phyloP scores from a whole-genome alignment of 108 stramenopile genomes.

The Skeletonema marinoi region DNA sequence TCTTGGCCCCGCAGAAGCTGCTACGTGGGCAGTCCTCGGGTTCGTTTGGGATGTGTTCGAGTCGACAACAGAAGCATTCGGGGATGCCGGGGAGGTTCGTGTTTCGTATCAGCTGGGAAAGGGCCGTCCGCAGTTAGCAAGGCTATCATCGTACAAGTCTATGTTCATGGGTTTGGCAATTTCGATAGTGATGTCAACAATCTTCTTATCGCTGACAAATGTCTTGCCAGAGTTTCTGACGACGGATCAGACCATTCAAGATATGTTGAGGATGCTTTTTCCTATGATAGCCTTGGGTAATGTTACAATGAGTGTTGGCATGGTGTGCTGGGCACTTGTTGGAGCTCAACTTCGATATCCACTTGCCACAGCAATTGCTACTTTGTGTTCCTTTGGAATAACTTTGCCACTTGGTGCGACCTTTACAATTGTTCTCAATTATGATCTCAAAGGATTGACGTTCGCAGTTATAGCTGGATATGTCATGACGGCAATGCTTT shows the following conservation, averaged over 20 bases:
- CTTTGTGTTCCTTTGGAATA: conserved; percentile 52
- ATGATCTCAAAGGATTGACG: conserved; percentile 49
- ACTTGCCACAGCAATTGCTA: conserved; percentile 54
- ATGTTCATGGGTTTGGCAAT: conserved; percentile 52
- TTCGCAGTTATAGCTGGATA: conserved; percentile 62
- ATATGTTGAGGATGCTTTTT: conserved; percentile 58
- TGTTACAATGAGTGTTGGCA: conserved; percentile 60
- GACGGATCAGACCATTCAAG: conserved; percentile 61
- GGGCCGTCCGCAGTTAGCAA: conserved; percentile 51
- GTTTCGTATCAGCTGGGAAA: conserved; percentile 66
- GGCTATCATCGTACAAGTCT: conserved; percentile 55
- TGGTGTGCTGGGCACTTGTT: conserved; percentile 66
- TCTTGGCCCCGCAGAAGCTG: conserved; percentile 79
- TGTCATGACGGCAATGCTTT: conserved; percentile 38
- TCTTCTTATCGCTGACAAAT: conserved; percentile 47
- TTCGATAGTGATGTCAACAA: conserved; percentile 53
- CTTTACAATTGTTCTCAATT: conserved; percentile 38
- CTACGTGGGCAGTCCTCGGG: conserved; percentile 74
- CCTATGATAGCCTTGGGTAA: conserved; percentile 73
- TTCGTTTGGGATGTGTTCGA: conserved; percentile 76
- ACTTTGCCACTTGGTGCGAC: conserved; percentile 67
- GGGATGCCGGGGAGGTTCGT: conserved; percentile 73
- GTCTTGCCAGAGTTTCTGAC: conserved; percentile 57
- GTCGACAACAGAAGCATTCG: conserved; percentile 73
- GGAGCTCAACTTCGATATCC: conserved; percentile 68